These are phyloP conservation scores for Golubevia sp. DNA, from an alignment of 1,284 basidiomycete species.

Conservation along the genomic window DNA sequence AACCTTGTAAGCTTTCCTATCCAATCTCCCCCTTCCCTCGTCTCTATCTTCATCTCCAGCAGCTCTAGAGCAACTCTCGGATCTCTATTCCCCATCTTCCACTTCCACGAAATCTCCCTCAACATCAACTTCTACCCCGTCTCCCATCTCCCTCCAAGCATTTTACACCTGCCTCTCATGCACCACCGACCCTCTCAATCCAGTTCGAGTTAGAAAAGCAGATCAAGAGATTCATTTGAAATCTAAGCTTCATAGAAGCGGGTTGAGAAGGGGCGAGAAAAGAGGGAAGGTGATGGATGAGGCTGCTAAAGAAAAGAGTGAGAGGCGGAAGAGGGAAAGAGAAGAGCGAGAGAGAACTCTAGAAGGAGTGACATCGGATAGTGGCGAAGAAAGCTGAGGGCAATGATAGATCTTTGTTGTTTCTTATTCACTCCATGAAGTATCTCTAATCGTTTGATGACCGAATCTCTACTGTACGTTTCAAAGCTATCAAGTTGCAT, in stretches of 20 bases:
- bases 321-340: slow-evolving; percentile 9
- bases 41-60: not conserved
- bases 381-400: not conserved
- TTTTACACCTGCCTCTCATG: slow-evolving; percentile 71
- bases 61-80: not conserved
- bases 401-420: not conserved
- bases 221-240: slow-evolving; percentile 68
- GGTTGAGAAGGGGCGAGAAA: slow-evolving; percentile 7
- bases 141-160: slow-evolving; percentile 68
- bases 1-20: not conserved
- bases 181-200: slow-evolving; percentile 69
- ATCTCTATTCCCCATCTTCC: no score
- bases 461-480: no score
- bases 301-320: slow-evolving; percentile 6
- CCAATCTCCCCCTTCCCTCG: slow-evolving; percentile 1
- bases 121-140: slow-evolving; percentile 67
- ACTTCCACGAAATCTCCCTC: slow-evolving; percentile 69
- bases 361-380: slow-evolving; percentile 4
- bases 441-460: no score
- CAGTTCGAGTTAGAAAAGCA: slow-evolving; percentile 76
- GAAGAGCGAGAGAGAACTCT: slow-evolving; percentile 9
- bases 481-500: no score
- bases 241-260: slow-evolving; percentile 11
- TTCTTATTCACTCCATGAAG: no score
- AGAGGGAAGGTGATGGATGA: not conserved